Conservation (phyloP, 1,284 basidiomycete genomes). For the Apiotrichum sp. region DNA sequence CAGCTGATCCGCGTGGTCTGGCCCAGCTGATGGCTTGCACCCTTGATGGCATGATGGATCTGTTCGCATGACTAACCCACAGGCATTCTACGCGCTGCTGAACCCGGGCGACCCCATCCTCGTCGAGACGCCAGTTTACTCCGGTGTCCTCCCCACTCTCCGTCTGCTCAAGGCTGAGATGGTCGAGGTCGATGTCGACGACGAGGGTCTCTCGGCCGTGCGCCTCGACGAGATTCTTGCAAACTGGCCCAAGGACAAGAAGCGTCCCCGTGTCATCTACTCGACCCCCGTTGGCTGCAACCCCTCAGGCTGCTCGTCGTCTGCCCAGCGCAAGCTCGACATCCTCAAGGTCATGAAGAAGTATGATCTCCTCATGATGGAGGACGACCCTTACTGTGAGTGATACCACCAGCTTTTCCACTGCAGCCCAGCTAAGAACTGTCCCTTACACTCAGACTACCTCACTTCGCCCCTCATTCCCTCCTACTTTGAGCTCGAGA, state of each 20-base stretch:
- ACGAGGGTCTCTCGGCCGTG: slow-evolving; percentile 62
- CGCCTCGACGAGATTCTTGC: slow-evolving; percentile 63
- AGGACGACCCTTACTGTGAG: slow-evolving; percentile 73
- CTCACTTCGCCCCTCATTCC: slow-evolving; percentile 54
- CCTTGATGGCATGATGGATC: too few relatives aligned
- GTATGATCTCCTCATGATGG: slow-evolving; percentile 75
- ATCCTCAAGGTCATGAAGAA: slow-evolving; percentile 68
- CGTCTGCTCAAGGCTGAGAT: slow-evolving; percentile 49
- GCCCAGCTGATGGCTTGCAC: too few relatives aligned
- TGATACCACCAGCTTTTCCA: not conserved
- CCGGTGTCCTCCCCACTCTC: slow-evolving; percentile 47
- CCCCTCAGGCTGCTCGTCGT: slow-evolving; percentile 72
- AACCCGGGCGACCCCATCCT: slow-evolving; percentile 77
- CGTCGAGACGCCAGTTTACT: slow-evolving; percentile 80
- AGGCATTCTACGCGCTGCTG: slow-evolving; percentile 57
- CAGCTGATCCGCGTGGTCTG: too few relatives aligned
- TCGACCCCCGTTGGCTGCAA: slow-evolving; percentile 60
- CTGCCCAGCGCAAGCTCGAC: slow-evolving; percentile 66
- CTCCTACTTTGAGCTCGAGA: slow-evolving; percentile 74
- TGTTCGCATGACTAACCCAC: not conserved
- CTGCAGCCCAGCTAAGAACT: too few relatives aligned
- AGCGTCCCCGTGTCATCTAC: slow-evolving; percentile 75
- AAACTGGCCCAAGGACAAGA: slow-evolving; percentile 66
- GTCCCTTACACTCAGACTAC: slow-evolving; percentile 48
- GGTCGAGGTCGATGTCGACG: slow-evolving; percentile 75